Percentiles rank a stretch among this genome's conserved stretches.
phyloP scores from a whole-genome alignment of 306 rosid species.

The Glycyrrhiza uralensis region DNA sequence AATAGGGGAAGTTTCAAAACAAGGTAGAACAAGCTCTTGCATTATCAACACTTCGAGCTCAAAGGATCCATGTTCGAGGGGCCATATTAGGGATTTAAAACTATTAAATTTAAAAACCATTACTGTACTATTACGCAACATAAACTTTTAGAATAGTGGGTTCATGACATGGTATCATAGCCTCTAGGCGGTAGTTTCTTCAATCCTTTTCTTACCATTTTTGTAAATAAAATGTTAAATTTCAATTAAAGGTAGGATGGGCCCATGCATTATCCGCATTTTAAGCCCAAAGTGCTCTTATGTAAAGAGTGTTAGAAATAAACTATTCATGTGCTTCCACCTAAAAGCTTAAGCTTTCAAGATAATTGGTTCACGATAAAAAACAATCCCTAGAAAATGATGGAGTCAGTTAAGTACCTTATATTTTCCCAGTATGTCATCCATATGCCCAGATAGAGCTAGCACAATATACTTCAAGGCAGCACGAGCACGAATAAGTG shows the following conservation, averaged over 20 bases:
- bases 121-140: too few relatives aligned
- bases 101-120: too few relatives aligned
- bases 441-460: conserved; percentile 89
- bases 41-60: too few relatives aligned
- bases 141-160: too few relatives aligned
- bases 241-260: neutral
- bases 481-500: conserved; percentile 64
- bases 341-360: neutral
- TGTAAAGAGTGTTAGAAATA: neutral
- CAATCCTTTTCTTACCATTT: too few relatives aligned
- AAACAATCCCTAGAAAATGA: too few relatives aligned
- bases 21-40: too few relatives aligned
- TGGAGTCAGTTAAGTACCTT: conserved; percentile 52
- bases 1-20: too few relatives aligned
- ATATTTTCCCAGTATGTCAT: conserved; percentile 76
- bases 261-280: neutral
- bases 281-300: neutral
- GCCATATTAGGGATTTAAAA: too few relatives aligned
- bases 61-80: too few relatives aligned
- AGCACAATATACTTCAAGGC: conserved; percentile 84
- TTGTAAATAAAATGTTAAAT: neutral
- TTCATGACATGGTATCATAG: too few relatives aligned
- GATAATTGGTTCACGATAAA: neutral
- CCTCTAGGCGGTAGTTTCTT: too few relatives aligned
- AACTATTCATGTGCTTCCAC: neutral